A percentile compares a stretch with the other conserved stretches of the same genome.
phyloP scores from a whole-genome alignment of 2,329 filamentous ascomycete species.

The Cordyceps tenuipes region DNA sequence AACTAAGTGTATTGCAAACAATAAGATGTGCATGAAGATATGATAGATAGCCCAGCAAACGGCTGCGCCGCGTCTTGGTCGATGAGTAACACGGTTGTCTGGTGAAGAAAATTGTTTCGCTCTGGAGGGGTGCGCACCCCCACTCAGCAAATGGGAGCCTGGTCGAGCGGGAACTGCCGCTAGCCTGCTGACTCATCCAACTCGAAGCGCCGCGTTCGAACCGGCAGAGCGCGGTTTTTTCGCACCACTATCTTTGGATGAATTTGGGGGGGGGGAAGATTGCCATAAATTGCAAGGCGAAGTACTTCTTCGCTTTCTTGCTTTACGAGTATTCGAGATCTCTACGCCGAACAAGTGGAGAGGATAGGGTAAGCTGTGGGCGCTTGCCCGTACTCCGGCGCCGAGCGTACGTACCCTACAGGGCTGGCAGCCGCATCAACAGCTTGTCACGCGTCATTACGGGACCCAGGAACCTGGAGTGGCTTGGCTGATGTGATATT shows the following conservation, averaged over 20 bases:
- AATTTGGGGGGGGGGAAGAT: background rate
- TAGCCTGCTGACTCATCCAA: slow-evolving; percentile 4
- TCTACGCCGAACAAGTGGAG: background rate
- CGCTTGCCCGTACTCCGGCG: background rate
- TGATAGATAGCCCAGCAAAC: background rate
- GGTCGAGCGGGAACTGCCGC: slow-evolving; percentile 4
- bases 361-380: background rate
- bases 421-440: background rate
- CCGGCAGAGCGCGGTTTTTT: background rate
- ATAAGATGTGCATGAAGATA: background rate
- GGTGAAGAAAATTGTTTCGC: slow-evolving; percentile 9
- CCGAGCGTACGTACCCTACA: slow-evolving; percentile 5
- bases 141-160: background rate
- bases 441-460: no score
- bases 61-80: background rate
- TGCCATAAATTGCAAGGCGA: background rate
- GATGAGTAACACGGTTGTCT: slow-evolving; percentile 5
- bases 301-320: background rate
- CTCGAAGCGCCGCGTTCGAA: slow-evolving; percentile 8
- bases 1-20: background rate
- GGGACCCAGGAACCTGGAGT: no score
- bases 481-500: no score
- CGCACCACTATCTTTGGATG: background rate
- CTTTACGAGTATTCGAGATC: background rate
- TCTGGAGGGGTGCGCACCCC: background rate